Evolutionary conservation across 306 rosid genomes (phyloP).

Genomic region (Quercus cerris): DNA sequence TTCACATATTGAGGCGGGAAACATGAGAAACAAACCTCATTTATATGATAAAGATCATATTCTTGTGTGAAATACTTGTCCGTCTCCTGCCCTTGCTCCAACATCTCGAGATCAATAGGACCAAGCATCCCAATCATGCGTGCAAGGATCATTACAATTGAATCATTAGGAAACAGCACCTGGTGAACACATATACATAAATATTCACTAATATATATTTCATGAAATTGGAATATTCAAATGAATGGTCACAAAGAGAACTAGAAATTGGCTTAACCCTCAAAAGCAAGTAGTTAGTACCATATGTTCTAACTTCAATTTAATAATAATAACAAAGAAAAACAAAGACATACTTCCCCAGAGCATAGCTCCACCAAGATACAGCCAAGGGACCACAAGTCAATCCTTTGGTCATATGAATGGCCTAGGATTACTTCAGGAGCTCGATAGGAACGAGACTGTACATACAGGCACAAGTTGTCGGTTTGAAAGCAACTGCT

Average conservation of each 20-base stretch:
- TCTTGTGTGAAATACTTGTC: slow-evolving; percentile 88
- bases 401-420: slow-evolving; percentile 85
- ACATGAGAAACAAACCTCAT: slow-evolving; percentile 64
- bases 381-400: slow-evolving; percentile 98
- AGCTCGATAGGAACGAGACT: slow-evolving; percentile 96
- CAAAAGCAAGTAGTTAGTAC: neutral
- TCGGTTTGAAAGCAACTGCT: slow-evolving; percentile 94
- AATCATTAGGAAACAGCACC: slow-evolving; percentile 93
- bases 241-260: neutral
- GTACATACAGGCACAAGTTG: slow-evolving; percentile 85
- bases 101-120: slow-evolving; percentile 81
- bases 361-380: slow-evolving; percentile 94
- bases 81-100: slow-evolving; percentile 78
- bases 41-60: slow-evolving; percentile 67
- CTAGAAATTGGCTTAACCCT: neutral
- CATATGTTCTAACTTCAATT: neutral
- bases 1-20: neutral
- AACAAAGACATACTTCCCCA: slow-evolving; percentile 71
- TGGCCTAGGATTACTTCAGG: slow-evolving; percentile 99
- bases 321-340: neutral
- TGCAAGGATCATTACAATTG: slow-evolving; percentile 69
- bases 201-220: neutral
- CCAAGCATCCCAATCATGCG: slow-evolving; percentile 89
- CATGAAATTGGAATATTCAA: neutral
- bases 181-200: slow-evolving; percentile 27